Evolutionary conservation across 1,284 basidiomycete genomes (phyloP), one percentile per base, ranked within the genome.

Genomic region (Peniophora sp.): DNA sequence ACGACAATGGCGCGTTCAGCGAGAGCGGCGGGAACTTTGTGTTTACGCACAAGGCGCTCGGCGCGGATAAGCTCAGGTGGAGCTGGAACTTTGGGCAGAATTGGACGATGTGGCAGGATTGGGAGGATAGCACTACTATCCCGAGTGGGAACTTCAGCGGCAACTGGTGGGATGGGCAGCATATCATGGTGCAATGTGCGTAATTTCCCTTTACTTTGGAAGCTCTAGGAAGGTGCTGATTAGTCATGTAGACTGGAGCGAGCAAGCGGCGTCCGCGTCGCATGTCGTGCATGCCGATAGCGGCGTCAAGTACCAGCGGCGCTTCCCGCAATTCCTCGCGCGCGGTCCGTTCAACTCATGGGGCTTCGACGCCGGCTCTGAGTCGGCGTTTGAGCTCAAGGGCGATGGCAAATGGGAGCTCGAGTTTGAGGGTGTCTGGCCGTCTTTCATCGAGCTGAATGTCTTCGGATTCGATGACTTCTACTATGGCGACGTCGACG

Each of bases 301-400:
- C 53, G 74, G 75, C 47, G 89, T 80, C 64, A 67, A 71, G 12
- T 63, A 63, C 11, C 70, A 77, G 50, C 85, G 92, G 57, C 87
- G 89, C 41, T 85, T 89, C 44, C 92, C 92, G 23, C 91, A 93
- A 63, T 74, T 93, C 59, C 71, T 96, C 48, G 87, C 83, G 45
- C 85, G 92, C 59, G 92, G 92, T 50, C 79, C 81, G 1, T 96
- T 91, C 77, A 96, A 96, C 63, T 70, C 78, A 44, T 96, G 91
- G 91, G 92, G 92, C 54, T 93, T 81, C 62, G 92, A 95, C 69
- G 74, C 82, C 55, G 92, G 92, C 62, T 77, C 92, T 45, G 59
- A 77, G 0, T 75, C 86, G 38, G 61, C 77, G 55, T 87, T 93
- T 81, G 68, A 67, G 38, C 78, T 84, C 52, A 75, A 76, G 43